Conservation (phyloP, 108 stramenopile genomes). For the Thalassiosira profunda region DNA sequence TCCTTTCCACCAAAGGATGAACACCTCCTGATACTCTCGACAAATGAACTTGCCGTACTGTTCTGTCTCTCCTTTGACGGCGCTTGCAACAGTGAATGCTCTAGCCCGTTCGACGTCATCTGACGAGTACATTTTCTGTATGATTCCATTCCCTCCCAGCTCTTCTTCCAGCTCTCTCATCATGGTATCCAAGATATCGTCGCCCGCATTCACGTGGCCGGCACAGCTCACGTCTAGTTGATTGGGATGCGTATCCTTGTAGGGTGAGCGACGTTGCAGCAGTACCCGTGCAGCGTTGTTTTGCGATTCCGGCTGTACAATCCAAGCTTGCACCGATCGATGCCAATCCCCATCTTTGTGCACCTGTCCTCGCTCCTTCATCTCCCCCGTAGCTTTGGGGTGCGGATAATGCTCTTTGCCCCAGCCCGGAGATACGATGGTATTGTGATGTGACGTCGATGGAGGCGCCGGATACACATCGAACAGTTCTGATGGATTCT, state of each 20-base stretch:
- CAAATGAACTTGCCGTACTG: conserved; percentile 38
- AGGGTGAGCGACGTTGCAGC: conserved; percentile 42
- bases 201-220: conserved; percentile 48
- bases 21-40: conserved; percentile 50
- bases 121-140: conserved; percentile 3
- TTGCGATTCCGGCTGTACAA: conserved; percentile 11
- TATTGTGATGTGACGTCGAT: conserved; percentile 14
- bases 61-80: conserved; percentile 42
- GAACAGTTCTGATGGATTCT: conserved; percentile 36
- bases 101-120: conserved; percentile 20
- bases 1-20: conserved; percentile 35
- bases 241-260: conserved; percentile 52
- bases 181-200: conserved; percentile 22
- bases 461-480: conserved; percentile 44
- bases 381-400: conserved; percentile 33
- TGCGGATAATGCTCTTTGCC: conserved; percentile 33
- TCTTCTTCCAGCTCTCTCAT: conserved; percentile 49
- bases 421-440: conserved; percentile 29
- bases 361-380: conserved; percentile 30
- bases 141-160: conserved; percentile 25
- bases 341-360: conserved; percentile 51
- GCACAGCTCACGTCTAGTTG: conserved; percentile 48
- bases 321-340: conserved; percentile 44
- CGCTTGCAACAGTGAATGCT: conserved; percentile 40
- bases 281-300: conserved; percentile 18